phyloP scores from a whole-genome alignment of 768 basidiomycete species.

The Leccinum ochraceum region DNA sequence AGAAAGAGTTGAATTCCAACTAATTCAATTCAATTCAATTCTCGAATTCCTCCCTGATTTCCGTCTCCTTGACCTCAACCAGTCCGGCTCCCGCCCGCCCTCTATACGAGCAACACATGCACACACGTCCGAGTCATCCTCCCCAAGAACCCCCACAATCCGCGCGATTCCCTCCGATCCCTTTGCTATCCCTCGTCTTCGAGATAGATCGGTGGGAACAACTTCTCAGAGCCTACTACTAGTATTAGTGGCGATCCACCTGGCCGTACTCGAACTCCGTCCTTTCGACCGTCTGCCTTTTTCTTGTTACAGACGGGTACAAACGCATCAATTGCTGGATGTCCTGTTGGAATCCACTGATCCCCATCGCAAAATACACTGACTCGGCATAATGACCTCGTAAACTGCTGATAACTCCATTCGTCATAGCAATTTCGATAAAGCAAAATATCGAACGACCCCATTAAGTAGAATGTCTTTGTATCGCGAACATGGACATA shows the following conservation, averaged over 20 bases:
- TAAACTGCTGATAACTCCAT: slow-evolving; percentile 18
- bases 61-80: slow-evolving; percentile 35
- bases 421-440: too few species aligned
- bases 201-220: slow-evolving; percentile 29
- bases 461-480: too few species aligned
- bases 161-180: slow-evolving; percentile 40
- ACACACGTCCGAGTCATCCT: slow-evolving; percentile 29
- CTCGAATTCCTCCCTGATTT: slow-evolving; percentile 21
- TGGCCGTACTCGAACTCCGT: slow-evolving; percentile 60
- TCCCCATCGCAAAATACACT: slow-evolving; percentile 5
- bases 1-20: background rate
- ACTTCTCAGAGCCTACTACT: slow-evolving; percentile 9
- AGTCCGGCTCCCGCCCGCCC: slow-evolving; percentile 54
- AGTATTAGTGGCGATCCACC: slow-evolving; percentile 29
- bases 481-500: too few species aligned
- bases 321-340: slow-evolving; percentile 49
- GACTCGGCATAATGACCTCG: slow-evolving; percentile 38
- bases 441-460: too few species aligned
- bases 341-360: slow-evolving; percentile 21
- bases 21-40: background rate
- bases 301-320: slow-evolving; percentile 50
- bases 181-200: slow-evolving; percentile 44
- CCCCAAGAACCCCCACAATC: slow-evolving; percentile 40
- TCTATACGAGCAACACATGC: slow-evolving; percentile 29
- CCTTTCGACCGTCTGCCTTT: slow-evolving; percentile 40